These are phyloP conservation scores for Claviceps monticola DNA, from an alignment of 2,329 filamentous ascomycete species.

Conservation along the genomic window DNA sequence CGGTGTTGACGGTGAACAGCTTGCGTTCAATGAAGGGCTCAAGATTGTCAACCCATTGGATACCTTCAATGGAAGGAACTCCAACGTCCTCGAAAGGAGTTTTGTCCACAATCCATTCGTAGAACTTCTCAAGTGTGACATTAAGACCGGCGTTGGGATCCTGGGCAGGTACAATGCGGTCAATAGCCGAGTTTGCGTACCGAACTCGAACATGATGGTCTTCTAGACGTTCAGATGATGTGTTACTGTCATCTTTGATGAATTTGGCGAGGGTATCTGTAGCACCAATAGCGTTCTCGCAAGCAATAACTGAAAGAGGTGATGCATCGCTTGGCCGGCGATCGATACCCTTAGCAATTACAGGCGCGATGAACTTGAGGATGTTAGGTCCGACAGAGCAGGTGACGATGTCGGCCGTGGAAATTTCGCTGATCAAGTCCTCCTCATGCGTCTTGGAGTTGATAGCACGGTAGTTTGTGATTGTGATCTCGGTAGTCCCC, in stretches of 20 bases:
- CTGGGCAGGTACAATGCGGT: constrained; percentile 93
- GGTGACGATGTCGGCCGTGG: constrained; percentile 79
- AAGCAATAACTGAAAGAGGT: constrained; percentile 85
- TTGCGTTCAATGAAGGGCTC: constrained; percentile 97
- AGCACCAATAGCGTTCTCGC: constrained; percentile 93
- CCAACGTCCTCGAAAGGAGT: constrained; percentile 61
- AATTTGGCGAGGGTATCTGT: constrained; percentile 74
- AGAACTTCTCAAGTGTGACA: constrained; percentile 96
- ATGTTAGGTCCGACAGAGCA: constrained; percentile 95
- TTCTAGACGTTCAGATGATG: constrained; percentile 50
- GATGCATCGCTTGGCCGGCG: constrained; percentile 47
- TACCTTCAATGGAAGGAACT: constrained; percentile 62
- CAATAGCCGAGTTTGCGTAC: constrained; percentile 96
- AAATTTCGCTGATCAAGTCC: constrained; percentile 72
- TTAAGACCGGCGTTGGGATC: constrained; percentile 66
- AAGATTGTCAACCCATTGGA: constrained; percentile 87
- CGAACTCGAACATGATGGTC: constrained; percentile 62
- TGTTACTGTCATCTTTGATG: constrained; percentile 65
- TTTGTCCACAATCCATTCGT: constrained; percentile 93
- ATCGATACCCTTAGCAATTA: constrained; percentile 89
- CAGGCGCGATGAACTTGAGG: constrained; percentile 88
- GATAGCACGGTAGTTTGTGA: constrained; percentile 93
- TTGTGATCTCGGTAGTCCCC: constrained; percentile 65
- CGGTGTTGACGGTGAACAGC: constrained; percentile 98
- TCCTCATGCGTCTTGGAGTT: constrained; percentile 80